A percentile compares a stretch with the other conserved stretches of the same genome.
phyloP scores from a whole-genome alignment of 192 early-diverging fungal species.

The Rhizophlyctis rosea region DNA sequence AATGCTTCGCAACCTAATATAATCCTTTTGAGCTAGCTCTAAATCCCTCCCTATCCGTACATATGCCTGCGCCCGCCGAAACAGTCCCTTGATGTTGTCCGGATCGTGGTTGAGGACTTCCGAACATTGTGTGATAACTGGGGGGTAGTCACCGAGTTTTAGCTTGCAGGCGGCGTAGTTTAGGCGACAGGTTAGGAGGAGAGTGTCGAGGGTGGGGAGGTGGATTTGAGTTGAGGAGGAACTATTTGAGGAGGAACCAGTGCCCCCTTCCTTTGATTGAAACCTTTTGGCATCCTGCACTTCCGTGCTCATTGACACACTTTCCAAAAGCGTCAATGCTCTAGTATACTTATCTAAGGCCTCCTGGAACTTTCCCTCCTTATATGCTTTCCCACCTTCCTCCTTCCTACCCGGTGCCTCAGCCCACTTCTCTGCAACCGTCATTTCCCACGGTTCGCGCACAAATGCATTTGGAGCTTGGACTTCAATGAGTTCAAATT shows the following conservation, averaged over 20 bases:
- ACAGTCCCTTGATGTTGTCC: slow-evolving; percentile 48
- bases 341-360: slow-evolving; percentile 46
- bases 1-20: slow-evolving; percentile 22
- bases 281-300: slow-evolving; percentile 33
- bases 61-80: slow-evolving; percentile 49
- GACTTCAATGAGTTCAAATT: slow-evolving; percentile 47
- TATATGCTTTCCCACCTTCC: slow-evolving; percentile 37
- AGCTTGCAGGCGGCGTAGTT: slow-evolving; percentile 56
- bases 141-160: slow-evolving; percentile 41
- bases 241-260: neutral
- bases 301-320: slow-evolving; percentile 25
- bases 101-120: slow-evolving; percentile 45
- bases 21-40: slow-evolving; percentile 49
- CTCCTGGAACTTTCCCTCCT: slow-evolving; percentile 33
- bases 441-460: slow-evolving; percentile 54
- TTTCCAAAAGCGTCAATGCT: slow-evolving; percentile 46
- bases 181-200: slow-evolving; percentile 35
- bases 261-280: slow-evolving; percentile 10
- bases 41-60: slow-evolving; percentile 48
- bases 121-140: slow-evolving; percentile 44
- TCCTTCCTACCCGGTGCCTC: slow-evolving; percentile 41
- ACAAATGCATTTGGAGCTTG: slow-evolving; percentile 37
- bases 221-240: slow-evolving; percentile 4
- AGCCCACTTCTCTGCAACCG: slow-evolving; percentile 37
- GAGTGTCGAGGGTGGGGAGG: slow-evolving; percentile 21